Percentiles rank a stretch among this genome's conserved stretches.
These are phyloP conservation scores for Volvox carteri DNA, from an alignment of 163 green algal genomes.

Conservation along the genomic window DNA sequence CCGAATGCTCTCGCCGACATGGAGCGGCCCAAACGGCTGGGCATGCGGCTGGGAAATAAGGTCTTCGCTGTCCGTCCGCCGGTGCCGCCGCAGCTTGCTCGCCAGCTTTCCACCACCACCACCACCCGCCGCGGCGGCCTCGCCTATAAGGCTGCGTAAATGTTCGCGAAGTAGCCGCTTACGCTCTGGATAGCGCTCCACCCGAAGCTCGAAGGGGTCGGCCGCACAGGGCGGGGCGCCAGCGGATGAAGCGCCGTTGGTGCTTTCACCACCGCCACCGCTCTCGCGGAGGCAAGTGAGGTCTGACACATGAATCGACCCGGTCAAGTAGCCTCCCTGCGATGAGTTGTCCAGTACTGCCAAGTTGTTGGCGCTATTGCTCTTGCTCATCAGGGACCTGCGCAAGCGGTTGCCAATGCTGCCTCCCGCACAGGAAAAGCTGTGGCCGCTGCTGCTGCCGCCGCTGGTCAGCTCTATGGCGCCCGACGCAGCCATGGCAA, in stretches of 20 bases:
- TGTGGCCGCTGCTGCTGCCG: conserved; percentile 27
- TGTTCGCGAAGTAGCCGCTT: neutral
- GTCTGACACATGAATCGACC: neutral
- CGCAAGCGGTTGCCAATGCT: conserved; percentile 10
- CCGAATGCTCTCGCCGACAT: conserved; percentile 42
- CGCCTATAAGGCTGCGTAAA: neutral
- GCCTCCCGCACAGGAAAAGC: neutral
- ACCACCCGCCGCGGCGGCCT: neutral
- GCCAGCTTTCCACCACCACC: conserved; percentile 26
- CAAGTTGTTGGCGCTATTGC: conserved; percentile 42
- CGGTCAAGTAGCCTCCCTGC: neutral
- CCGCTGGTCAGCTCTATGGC: conserved; percentile 42
- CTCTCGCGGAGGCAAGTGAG: neutral
- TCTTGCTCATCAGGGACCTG: conserved; percentile 8
- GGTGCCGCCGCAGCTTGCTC: conserved; percentile 61
- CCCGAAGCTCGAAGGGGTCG: conserved; percentile 63
- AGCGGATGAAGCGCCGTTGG: neutral
- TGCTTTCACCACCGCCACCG: neutral
- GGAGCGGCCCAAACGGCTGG: conserved; percentile 1
- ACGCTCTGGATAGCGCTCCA: conserved; percentile 56
- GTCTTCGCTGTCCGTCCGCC: conserved; percentile 62
- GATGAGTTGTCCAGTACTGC: neutral
- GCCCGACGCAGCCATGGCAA: conserved; percentile 64
- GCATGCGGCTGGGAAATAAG: conserved; percentile 32
- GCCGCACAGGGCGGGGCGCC: neutral